Evolutionary conservation across 352 stramenopile genomes (phyloP), one percentile per base, ranked within the genome.

Genomic region (Globisporangium splendens): DNA sequence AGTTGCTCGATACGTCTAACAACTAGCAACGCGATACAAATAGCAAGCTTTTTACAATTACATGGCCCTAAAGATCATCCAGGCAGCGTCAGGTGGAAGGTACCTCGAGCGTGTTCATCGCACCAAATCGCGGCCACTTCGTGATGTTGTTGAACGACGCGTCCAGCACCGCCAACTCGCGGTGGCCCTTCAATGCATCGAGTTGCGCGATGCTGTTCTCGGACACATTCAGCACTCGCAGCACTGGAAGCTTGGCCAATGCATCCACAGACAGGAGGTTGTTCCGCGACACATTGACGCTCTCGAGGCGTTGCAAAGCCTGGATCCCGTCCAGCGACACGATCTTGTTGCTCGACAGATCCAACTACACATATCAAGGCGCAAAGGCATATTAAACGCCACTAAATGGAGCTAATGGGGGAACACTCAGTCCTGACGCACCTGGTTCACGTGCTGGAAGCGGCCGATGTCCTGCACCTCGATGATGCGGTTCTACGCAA

Each of bases 1-100:
- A 58, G 46, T 90, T 90, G 59, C 77, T 77, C 10, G 77, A 88
- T 21, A 90, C 58, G 53, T 88, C 77, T 8, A 90, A 53, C 11
- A 69, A 73, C 79, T 89, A 61, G 1, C 31, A 42, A 12, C 20
- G 46, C 22, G 15, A 39, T n/a, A 12, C 18, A 21, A n/a, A 46
- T 3, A 54, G 28, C 14, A 13, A 62, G 13, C 22, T 18, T 41
- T 14, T 17, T 3, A 46, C 5, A 20, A 50, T 15, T 15, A 62
- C 21, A 13, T 14, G 20, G 3, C 47, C 0, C 21, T 14, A 47
- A 21, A 20, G 3, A 17, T 11, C 10, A 46, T 10, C 28, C 3
- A 11, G 28, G 28, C 28, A 35, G 28, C 5, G 5, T 35, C 28
- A 35, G 28, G 7, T 5, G 5, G 24, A 2, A 31, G 46, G 8